Evolutionary conservation across 768 basidiomycete genomes (phyloP).

Genomic region (Serendipita sp.): DNA sequence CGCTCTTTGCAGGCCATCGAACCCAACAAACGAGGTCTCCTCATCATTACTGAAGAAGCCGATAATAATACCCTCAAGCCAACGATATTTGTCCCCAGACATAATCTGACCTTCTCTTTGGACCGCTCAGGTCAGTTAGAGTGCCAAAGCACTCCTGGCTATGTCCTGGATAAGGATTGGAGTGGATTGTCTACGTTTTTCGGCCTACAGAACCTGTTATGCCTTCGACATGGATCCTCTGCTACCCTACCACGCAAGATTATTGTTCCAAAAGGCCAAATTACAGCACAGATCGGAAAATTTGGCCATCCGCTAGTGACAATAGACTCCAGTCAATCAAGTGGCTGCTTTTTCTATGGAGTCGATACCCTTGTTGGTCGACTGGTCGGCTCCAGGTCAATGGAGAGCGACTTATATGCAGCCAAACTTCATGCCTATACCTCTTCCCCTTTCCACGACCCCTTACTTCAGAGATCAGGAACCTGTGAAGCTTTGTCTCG

Average conservation of each 20-base stretch:
- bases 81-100: neutral
- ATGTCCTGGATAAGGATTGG: neutral
- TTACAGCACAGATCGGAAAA: neutral
- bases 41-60: too few species aligned
- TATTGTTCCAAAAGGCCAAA: constrained; percentile 13
- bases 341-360: constrained; percentile 11
- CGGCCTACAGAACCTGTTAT: constrained; percentile 24
- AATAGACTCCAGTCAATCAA: constrained; percentile 14
- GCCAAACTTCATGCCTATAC: constrained; percentile 31
- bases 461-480: constrained; percentile 20
- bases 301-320: constrained; percentile 4
- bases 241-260: neutral
- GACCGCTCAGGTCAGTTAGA: neutral
- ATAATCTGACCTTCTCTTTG: neutral
- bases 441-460: constrained; percentile 12
- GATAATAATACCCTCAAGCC: neutral
- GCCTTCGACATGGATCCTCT: constrained; percentile 15
- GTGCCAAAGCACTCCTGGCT: neutral
- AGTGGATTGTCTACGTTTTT: neutral
- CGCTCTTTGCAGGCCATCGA: too few species aligned
- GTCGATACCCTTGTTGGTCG: constrained; percentile 19
- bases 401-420: constrained; percentile 21
- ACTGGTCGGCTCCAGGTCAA: constrained; percentile 16
- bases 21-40: too few species aligned
- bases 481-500: constrained; percentile 28